Evolutionary conservation across 495 filamentous ascomycete species (phyloP).

Genomic region (Talaromyces trachyspermus): DNA sequence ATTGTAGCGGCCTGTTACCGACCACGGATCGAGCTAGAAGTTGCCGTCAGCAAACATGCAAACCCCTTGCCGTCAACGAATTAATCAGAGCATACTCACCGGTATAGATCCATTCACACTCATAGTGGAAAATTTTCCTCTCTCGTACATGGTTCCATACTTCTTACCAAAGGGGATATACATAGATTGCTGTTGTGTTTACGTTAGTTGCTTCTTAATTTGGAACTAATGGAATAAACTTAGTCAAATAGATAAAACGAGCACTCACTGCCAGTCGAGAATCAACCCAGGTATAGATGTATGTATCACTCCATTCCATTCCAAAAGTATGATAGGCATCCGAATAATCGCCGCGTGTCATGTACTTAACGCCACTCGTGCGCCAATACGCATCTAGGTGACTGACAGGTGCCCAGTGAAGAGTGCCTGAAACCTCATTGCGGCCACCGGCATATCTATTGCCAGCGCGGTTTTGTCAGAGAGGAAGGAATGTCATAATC

Average conservation of each 20-base stretch:
- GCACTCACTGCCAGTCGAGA: conserved; percentile 45
- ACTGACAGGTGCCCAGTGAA: conserved; percentile 61
- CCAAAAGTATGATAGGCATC: conserved; percentile 56
- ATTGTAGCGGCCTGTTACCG: conserved; percentile 41
- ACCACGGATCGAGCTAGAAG: conserved; percentile 52
- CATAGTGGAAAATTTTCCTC: conserved; percentile 61
- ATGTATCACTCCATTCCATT: conserved; percentile 80
- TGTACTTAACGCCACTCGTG: conserved; percentile 13
- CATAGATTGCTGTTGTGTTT: conserved; percentile 59
- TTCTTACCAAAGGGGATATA: conserved; percentile 58
- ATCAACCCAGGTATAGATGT: conserved; percentile 82
- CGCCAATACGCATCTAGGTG: conserved; percentile 40
- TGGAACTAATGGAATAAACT: too few species aligned
- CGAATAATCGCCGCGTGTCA: conserved; percentile 11
- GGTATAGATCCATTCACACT: conserved; percentile 61
- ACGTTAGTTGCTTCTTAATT: conserved; percentile 33
- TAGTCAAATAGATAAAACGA: neutral
- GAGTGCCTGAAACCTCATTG: conserved; percentile 67
- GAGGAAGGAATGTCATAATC: neutral
- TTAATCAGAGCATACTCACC: neutral
- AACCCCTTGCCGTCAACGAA: neutral
- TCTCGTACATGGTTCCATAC: conserved; percentile 59
- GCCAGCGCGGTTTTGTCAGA: neutral
- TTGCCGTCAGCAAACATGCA: neutral
- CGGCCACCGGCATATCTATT: conserved; percentile 55